These are phyloP conservation scores for Dothistroma septosporum DNA, from an alignment of 2,329 filamentous ascomycete species.

Conservation along the genomic window DNA sequence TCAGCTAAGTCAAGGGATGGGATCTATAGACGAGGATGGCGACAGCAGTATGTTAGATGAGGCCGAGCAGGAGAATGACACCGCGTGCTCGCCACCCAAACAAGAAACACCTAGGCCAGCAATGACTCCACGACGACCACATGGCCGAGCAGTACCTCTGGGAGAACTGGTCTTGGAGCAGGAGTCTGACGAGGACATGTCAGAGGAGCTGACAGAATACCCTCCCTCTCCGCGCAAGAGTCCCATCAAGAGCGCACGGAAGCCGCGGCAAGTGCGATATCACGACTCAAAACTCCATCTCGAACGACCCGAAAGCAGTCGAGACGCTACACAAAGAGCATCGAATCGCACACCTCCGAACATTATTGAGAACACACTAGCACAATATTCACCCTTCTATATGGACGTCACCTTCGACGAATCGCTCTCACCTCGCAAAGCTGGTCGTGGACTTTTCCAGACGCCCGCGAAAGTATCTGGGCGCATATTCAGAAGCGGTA, in stretches of 20 bases:
- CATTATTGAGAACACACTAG: constrained; percentile 22
- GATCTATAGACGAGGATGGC: constrained; percentile 25
- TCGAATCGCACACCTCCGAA: constrained; percentile 29
- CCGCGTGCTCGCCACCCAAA: constrained; percentile 39
- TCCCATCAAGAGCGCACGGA: constrained; percentile 29
- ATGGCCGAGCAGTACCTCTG: constrained; percentile 30
- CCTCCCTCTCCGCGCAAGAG: constrained; percentile 36
- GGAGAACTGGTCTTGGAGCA: constrained; percentile 32
- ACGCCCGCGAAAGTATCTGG: constrained; percentile 6
- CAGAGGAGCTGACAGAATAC: constrained; percentile 30
- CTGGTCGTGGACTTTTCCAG: constrained; percentile 14
- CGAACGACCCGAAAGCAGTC: constrained; percentile 26
- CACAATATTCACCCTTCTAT: constrained; percentile 24
- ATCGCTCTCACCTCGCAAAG: constrained; percentile 26
- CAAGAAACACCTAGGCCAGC: constrained; percentile 31
- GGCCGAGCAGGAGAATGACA: constrained; percentile 49
- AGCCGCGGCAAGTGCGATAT: constrained; percentile 10
- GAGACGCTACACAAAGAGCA: constrained; percentile 19
- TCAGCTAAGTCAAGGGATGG: constrained; percentile 6
- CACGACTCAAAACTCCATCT: not conserved
- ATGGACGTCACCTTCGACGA: constrained; percentile 15
- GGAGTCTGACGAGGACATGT: constrained; percentile 19
- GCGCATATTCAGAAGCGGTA: constrained; percentile 7
- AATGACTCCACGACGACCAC: constrained; percentile 28
- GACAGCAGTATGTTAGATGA: constrained; percentile 34